These are phyloP conservation scores for Cucurbita maxima DNA, from an alignment of 306 rosid species.

Conservation along the genomic window DNA sequence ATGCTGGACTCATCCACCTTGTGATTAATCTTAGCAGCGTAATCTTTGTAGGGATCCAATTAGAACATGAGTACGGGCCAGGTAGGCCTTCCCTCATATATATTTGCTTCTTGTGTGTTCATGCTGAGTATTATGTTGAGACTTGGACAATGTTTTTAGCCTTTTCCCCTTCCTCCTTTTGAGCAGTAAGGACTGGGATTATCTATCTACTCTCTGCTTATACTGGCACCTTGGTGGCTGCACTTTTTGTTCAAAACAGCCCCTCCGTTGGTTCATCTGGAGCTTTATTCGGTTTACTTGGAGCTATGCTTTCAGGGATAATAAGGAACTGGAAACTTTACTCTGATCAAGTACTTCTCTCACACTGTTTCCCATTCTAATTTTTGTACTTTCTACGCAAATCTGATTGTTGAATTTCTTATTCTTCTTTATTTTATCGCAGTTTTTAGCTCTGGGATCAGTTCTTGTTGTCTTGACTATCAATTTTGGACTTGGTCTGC, in stretches of 20 bases:
- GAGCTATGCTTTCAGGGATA: slow-evolving; percentile 56
- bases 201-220: slow-evolving; percentile 64
- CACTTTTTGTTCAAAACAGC: slow-evolving; percentile 52
- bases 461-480: slow-evolving; percentile 29
- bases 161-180: slow-evolving; percentile 8
- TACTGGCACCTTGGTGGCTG: slow-evolving; percentile 67
- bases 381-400: neutral
- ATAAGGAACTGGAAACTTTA: slow-evolving; percentile 54
- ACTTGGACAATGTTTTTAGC: neutral
- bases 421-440: slow-evolving; percentile 13
- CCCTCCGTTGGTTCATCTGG: slow-evolving; percentile 70
- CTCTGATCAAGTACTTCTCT: slow-evolving; percentile 45
- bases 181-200: slow-evolving; percentile 59
- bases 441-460: slow-evolving; percentile 52
- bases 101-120: neutral
- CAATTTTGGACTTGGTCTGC: slow-evolving; percentile 64
- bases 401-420: slow-evolving; percentile 5
- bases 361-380: neutral
- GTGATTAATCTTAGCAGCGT: slow-evolving; percentile 60
- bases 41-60: slow-evolving; percentile 49
- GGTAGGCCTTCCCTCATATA: slow-evolving; percentile 19
- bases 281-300: slow-evolving; percentile 72
- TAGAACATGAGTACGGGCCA: slow-evolving; percentile 71
- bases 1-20: slow-evolving; percentile 74
- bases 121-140: neutral